Evolutionary conservation across 495 filamentous ascomycete genomes (phyloP).

Genomic region (Daldinia caldariorum): DNA sequence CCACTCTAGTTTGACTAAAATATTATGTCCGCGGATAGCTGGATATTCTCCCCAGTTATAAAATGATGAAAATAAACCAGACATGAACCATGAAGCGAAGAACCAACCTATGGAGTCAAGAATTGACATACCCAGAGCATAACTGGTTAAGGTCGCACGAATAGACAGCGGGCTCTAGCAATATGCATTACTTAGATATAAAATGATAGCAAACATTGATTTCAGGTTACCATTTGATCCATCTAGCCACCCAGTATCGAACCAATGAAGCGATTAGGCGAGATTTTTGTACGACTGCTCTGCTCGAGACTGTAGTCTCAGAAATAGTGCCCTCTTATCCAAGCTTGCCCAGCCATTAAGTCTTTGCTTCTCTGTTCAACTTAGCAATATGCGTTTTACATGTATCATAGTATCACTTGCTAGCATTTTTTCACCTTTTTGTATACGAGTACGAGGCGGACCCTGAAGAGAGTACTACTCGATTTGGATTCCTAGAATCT

Average conservation of each 20-base stretch:
- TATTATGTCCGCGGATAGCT: not conserved
- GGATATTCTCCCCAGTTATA: not conserved
- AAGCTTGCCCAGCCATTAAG: not conserved
- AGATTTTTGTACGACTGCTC: not conserved
- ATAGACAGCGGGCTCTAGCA: constrained; percentile 2
- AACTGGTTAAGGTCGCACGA: not conserved
- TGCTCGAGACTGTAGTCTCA: not conserved
- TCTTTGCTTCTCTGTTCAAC: not conserved
- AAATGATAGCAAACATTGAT: constrained; percentile 32
- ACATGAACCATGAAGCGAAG: constrained; percentile 15
- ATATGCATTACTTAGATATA: constrained; percentile 31
- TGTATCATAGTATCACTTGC: not conserved
- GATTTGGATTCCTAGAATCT: too few relatives aligned
- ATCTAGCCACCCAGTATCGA: not conserved
- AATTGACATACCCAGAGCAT: constrained; percentile 30
- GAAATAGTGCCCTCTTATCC: not conserved
- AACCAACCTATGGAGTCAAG: constrained; percentile 19
- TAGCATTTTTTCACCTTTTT: not conserved
- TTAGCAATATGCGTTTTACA: not conserved
- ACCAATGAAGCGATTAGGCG: not conserved
- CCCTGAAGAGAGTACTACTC: too few relatives aligned
- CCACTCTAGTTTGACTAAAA: constrained; percentile 45
- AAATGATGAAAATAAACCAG: constrained; percentile 28
- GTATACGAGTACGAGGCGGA: too few relatives aligned
- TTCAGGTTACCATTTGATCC: constrained; percentile 10